Evolutionary conservation across 139 green algal species (phyloP), one percentile per base, ranked within the genome.

Genomic region (Picochlorum sp.): DNA sequence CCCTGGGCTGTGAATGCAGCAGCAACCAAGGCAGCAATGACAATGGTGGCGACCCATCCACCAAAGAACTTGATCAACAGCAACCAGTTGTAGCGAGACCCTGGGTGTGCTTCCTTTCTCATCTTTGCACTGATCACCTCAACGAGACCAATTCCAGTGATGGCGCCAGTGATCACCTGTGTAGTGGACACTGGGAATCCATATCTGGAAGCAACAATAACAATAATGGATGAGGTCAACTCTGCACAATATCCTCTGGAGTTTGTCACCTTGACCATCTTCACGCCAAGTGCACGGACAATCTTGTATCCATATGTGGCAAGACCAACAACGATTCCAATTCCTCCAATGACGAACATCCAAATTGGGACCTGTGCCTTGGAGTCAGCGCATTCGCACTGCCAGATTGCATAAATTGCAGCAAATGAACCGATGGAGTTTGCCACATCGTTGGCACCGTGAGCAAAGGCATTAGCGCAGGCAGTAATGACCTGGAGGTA

Each of bases 361-460:
- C 88, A 96, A 28, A 75, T 28, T 0, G 76, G 81, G 0, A 84
- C 69, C 4, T 62, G 45, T 0, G 72, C 66, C 26, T 80, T 77
- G 6, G 23, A 65, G 6, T 28, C 21, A 10, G 73, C 55, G 62
- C 64, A 30, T 38, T 65, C 30, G 47, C 21, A 57, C 1, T 54
- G 30, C 75, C 71, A 84, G 45, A 76, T 78, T n/a, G 23, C 30
- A 50, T 76, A 90, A 66, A 92, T 83, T 45, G 74, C 87, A 34
- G 83, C 70, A 24, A 88, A 85, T 26, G 84, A 82, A 7, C 88
- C 88, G 1, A 85, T 70, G 3, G 83, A 73, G 51, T 96, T 96
- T 59, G 85, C 82, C 0, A 95, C 84, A 70, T 95, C 87, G 60
- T 95, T 95, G 45, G 80, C 67, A 14, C 88, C 88, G 65, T 95